Evolutionary conservation across 805 yeast genomes (phyloP).

Genomic region (Jamesozyma piceae): DNA sequence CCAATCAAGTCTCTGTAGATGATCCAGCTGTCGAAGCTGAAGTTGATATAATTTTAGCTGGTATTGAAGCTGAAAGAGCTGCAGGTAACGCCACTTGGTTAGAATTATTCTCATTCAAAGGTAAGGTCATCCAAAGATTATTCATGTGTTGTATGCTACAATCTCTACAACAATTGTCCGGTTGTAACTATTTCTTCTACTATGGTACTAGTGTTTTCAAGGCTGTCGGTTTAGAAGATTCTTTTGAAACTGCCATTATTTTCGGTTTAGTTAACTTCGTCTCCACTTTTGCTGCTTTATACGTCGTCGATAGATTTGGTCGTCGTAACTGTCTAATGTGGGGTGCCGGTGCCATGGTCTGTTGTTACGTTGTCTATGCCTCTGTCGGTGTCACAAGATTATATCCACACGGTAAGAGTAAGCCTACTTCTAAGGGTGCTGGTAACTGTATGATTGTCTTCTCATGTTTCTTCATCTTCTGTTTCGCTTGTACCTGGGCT

Average conservation of each 20-base stretch:
- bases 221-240: constrained; percentile 1
- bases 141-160: constrained; percentile 46
- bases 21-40: constrained; percentile 50
- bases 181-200: constrained; percentile 2
- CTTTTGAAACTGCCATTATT: constrained; percentile 1
- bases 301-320: constrained; percentile 1
- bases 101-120: constrained; percentile 56
- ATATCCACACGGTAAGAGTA: background rate
- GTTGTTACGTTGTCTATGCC: constrained; percentile 1
- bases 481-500: constrained; percentile 2
- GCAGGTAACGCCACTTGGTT: constrained; percentile 62
- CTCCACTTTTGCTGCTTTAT: constrained; percentile 1
- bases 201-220: constrained; percentile 2
- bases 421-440: constrained; percentile 1
- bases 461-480: constrained; percentile 2
- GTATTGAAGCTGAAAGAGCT: constrained; percentile 46
- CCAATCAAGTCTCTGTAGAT: constrained; percentile 29
- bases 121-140: constrained; percentile 42
- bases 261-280: constrained; percentile 2
- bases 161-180: constrained; percentile 7
- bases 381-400: constrained; percentile 3
- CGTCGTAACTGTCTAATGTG: constrained; percentile 1
- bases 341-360: constrained; percentile 2
- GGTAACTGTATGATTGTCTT: constrained; percentile 4
- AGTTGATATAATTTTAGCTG: constrained; percentile 48